Evolutionary conservation across 306 rosid species (phyloP), one percentile per base, ranked within the genome.

Genomic region (Albizia julibrissin): DNA sequence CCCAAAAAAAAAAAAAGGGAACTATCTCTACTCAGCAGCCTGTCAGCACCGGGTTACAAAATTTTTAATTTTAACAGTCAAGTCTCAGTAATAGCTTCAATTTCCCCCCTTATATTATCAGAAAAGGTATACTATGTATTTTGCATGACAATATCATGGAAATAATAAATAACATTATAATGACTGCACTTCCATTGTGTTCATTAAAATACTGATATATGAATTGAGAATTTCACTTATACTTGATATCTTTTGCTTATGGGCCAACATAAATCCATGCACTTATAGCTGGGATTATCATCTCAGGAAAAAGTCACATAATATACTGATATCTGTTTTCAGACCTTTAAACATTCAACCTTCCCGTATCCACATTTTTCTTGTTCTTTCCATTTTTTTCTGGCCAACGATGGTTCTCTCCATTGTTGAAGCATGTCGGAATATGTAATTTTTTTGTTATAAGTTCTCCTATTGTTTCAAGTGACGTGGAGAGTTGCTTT

Each of bases 151-250:
- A 43, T 71, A 71, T 78, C 42, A n/a, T 31, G 52, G 58, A 12
- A 33, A 34, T 59, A 29, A 47, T 46, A n/a, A 59, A 58, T 68
- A 46, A 75, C 72, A 69, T 19, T 34, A 34, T 67, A 56, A 74
- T 68, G 26, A 69, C 29, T 68, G 47, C 40, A 58, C 62, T 58
- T 72, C 29, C 14, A 42, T 47, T 75, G 27, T 72, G 33, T 5
- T 42, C 76, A 66, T 72, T 78, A 52, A 79, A 77, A 66, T 64
- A 26, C 3, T 49, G 69, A 42, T 79, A 16, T 73, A 29, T 52
- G 27, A 65, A 37, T 31, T 66, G 43, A 40, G 42, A 72, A 46
- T 72, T 43, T 82, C 61, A 58, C 27, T 5, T 76, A 27, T 24
- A 33, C 24, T 52, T 83, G 46, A 62, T 15, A 44, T 56, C 18